A percentile compares a stretch with the other conserved stretches of the same genome.
phyloP scores from a whole-genome alignment of 2,329 filamentous ascomycete species.

The Colletotrichum paranaense region DNA sequence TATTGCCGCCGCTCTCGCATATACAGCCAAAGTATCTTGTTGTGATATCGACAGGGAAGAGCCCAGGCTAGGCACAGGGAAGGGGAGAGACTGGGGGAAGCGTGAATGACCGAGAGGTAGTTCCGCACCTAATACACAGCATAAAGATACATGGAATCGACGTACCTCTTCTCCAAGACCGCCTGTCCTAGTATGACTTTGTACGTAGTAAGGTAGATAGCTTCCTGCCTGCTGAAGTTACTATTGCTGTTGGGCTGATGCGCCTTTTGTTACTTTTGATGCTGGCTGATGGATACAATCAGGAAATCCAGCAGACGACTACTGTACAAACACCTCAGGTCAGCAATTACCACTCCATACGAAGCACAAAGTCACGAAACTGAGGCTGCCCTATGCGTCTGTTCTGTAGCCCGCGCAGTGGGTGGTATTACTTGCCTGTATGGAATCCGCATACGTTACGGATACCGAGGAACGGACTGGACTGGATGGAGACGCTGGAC shows the following conservation, averaged over 20 bases:
- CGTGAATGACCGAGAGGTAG: background rate
- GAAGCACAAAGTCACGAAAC: too few relatives aligned
- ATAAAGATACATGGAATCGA: background rate
- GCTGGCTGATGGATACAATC: background rate
- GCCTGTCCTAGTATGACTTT: background rate
- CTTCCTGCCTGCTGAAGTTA: background rate
- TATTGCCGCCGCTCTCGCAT: background rate
- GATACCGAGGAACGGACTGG: background rate
- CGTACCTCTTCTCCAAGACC: background rate
- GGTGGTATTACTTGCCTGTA: background rate
- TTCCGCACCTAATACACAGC: background rate
- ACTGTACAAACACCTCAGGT: background rate
- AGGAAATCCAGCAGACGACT: too few relatives aligned
- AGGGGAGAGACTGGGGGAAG: background rate
- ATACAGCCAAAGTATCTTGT: background rate
- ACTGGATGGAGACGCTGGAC: background rate
- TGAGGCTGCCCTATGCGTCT: background rate
- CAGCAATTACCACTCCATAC: too few relatives aligned
- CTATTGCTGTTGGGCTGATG: background rate
- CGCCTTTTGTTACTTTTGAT: constrained; percentile 2
- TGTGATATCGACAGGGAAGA: constrained; percentile 20
- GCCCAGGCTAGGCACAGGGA: constrained; percentile 21
- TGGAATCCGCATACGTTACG: background rate
- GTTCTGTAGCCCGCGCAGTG: background rate
- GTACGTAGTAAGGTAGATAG: too few relatives aligned